A percentile compares a stretch with the other conserved stretches of the same genome.
phyloP scores from a whole-genome alignment of 805 yeast species.

The Spathaspora girioi region DNA sequence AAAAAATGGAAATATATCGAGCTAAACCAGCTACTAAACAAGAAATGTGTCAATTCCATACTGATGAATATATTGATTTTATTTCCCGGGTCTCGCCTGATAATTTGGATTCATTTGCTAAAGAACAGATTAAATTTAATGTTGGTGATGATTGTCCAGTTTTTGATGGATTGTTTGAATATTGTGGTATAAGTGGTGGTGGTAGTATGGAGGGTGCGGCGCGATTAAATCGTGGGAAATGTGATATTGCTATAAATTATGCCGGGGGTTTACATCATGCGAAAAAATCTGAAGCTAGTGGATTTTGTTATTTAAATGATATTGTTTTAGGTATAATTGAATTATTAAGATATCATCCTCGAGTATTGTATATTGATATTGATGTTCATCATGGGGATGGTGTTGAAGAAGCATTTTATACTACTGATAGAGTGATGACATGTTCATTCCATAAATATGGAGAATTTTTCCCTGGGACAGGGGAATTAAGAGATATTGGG shows the following conservation, averaged over 20 bases:
- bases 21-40: constrained; percentile 98
- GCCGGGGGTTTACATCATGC: constrained; percentile 98
- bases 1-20: constrained; percentile 94
- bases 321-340: constrained; percentile 88
- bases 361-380: constrained; percentile 90
- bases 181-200: constrained; percentile 86
- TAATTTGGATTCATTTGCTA: constrained; percentile 78
- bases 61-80: constrained; percentile 95
- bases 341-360: constrained; percentile 81
- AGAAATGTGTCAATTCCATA: constrained; percentile 97
- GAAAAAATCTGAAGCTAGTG: constrained; percentile 92
- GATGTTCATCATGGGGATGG: constrained; percentile 99
- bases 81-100: constrained; percentile 89
- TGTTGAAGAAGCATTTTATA: constrained; percentile 94
- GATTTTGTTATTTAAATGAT: constrained; percentile 94
- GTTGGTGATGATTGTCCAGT: constrained; percentile 97
- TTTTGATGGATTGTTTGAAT: constrained; percentile 92
- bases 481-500: constrained; percentile 87
- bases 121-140: constrained; percentile 87
- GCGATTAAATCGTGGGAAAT: constrained; percentile 77
- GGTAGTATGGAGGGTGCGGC: constrained; percentile 95
- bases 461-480: constrained; percentile 97
- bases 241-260: constrained; percentile 94
- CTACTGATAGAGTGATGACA: constrained; percentile 95
- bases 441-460: constrained; percentile 96